Base-by-base conservation (phyloP, 768 basidiomycete species). In the Hygrophorus pudorinus region DNA sequence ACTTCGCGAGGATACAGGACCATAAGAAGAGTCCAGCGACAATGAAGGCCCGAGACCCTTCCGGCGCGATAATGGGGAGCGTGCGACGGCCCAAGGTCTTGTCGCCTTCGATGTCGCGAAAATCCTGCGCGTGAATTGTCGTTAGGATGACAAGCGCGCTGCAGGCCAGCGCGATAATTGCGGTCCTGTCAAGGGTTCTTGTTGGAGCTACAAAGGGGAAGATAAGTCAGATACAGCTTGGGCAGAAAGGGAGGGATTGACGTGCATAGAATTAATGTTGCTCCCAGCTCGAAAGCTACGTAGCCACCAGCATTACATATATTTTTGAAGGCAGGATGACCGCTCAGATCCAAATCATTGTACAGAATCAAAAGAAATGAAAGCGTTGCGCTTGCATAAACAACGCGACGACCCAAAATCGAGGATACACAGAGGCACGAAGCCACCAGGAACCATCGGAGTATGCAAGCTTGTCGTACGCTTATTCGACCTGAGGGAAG, bases 91-190 rank as follows among this genome's bases (percentile, higher is more conserved):
- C 67, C 0, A 57, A 56, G n/a, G 58, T 39, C 4, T 53, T 51
- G 39, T 74, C 73, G 0, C 72, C 72, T n/a, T 59, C 56, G 11
- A 64, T 51, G 42, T 75, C 73, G 21, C 66, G 59, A 46, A 69
- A 75, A 45, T 75, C 73, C 53, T 60, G 59, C 0, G 68, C 64
- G 16, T 73, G 71, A 9, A 72, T 66, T 3, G 72, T 74, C 0
- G 72, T 70, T 12, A 66, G 51, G 27, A 72, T 65, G 10, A 71
- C 54, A 13, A 53, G 48, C 31, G 20, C 43, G 39, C 54, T 59
- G 33, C 41, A 40, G 5, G 48, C 7, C 9, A 58, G 41, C 13
- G 56, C 51, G 44, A 16, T 38, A 30, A 33, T 45, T 7, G 24
- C 24, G 7, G 24, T 24, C 7, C 24, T 24, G 24, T 24, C 24